Conservation (phyloP, 306 rosid genomes). For the Cyamopsis tetragonoloba region DNA sequence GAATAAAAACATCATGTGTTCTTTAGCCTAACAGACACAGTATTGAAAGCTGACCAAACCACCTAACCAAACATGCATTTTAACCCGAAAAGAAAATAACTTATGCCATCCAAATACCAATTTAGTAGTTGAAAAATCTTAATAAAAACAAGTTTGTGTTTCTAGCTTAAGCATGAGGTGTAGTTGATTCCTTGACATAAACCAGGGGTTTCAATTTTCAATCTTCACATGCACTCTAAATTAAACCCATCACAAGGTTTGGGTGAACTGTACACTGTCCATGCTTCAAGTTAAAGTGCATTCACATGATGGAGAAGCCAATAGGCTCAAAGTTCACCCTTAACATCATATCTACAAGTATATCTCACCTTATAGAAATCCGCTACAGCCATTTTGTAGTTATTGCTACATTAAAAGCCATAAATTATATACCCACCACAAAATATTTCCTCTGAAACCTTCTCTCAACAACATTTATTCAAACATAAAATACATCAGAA, state of each 20-base stretch:
- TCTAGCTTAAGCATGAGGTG: neutral
- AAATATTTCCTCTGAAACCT: neutral
- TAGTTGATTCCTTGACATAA: neutral
- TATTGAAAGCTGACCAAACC: neutral
- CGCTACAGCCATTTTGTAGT: neutral
- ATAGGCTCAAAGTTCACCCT: neutral
- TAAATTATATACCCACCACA: neutral
- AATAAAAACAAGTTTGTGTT: neutral
- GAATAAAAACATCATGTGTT: neutral
- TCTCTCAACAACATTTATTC: neutral
- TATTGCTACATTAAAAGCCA: neutral
- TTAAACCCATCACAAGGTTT: conserved; percentile 1
- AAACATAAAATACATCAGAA: conserved; percentile 1
- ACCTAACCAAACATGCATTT: neutral
- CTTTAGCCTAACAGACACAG: neutral
- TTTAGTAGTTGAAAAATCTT: neutral
- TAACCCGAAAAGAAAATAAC: neutral
- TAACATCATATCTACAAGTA: neutral
- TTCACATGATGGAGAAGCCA: neutral
- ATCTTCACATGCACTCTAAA: neutral
- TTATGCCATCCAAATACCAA: neutral
- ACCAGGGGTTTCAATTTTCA: neutral
- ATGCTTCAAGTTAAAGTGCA: neutral
- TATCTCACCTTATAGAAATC: neutral
- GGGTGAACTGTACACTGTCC: conserved; percentile 1